Conservation (phyloP, 169 alveolate genomes). For the Cryptosporidium viatorum region DNA sequence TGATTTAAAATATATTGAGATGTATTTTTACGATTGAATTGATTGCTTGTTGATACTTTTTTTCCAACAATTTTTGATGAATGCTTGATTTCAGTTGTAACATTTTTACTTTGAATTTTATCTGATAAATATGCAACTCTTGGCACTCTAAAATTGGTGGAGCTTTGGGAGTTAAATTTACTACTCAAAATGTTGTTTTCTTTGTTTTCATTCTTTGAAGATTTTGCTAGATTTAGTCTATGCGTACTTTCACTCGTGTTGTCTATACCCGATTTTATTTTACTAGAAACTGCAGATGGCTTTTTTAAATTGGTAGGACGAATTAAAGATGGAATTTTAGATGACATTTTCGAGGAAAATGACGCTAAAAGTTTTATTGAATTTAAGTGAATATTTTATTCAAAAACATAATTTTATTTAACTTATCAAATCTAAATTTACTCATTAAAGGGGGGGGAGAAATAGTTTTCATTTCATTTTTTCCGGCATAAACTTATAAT, state of each 20-base stretch:
- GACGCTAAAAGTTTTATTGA: not conserved
- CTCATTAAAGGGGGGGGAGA: not conserved
- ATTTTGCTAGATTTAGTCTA: not conserved
- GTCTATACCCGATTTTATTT: not conserved
- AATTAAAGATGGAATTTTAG: conserved; percentile 16
- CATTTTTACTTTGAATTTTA: not conserved
- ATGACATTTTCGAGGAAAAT: not conserved
- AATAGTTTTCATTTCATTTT: not conserved
- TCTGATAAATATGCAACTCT: conserved; percentile 54
- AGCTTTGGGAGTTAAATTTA: not conserved
- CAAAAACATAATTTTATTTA: not conserved
- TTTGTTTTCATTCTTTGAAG: not conserved
- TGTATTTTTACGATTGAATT: not conserved
- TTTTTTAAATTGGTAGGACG: conserved; percentile 3
- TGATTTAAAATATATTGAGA: not conserved
- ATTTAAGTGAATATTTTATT: not conserved
- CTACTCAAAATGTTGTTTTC: not conserved
- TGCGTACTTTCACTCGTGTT: not conserved
- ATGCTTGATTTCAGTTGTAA: not conserved
- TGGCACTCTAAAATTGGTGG: conserved; percentile 3
- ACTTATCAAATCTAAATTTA: not conserved
- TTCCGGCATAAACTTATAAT: not conserved
- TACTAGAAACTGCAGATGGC: not conserved
- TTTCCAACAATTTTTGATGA: not conserved
- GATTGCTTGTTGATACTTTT: not conserved